These are phyloP conservation scores for Talinum fruticosum DNA, from an alignment of 148 eudicot species.

Conservation along the genomic window DNA sequence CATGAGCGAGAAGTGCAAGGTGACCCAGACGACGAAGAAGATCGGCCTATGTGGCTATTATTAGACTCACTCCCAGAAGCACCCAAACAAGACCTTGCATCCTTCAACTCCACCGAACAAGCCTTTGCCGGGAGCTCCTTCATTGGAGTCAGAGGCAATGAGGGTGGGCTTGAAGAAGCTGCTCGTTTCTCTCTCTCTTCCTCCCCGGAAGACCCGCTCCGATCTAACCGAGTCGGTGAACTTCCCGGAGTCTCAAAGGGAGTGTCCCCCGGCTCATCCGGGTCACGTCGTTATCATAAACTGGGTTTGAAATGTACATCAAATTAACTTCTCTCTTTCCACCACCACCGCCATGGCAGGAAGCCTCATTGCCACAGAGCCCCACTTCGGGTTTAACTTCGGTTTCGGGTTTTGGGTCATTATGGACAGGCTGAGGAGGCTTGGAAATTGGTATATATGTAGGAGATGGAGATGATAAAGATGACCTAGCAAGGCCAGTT, in stretches of 20 bases:
- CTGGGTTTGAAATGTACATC: constrained; percentile 78
- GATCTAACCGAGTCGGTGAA: constrained; percentile 58
- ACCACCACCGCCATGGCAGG: neutral
- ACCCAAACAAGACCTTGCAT: constrained; percentile 42
- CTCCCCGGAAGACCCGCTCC: constrained; percentile 28
- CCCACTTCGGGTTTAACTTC: neutral
- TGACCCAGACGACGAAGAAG: constrained; percentile 55
- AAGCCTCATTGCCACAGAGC: neutral
- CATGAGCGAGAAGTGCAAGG: constrained; percentile 70
- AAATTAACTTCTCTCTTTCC: constrained; percentile 23
- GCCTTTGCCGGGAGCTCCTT: constrained; percentile 57
- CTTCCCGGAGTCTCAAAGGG: constrained; percentile 77
- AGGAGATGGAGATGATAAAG: constrained; percentile 29
- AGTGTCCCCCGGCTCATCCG: constrained; percentile 35
- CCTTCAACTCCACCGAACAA: constrained; percentile 42
- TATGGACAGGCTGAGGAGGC: neutral
- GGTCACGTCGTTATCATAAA: constrained; percentile 43
- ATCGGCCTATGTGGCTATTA: constrained; percentile 36
- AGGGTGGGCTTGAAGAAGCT: neutral
- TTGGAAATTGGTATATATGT: constrained; percentile 18
- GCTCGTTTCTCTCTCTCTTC: constrained; percentile 4
- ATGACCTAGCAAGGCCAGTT: constrained; percentile 18
- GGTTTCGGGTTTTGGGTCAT: constrained; percentile 1
- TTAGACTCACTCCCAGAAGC: constrained; percentile 45
- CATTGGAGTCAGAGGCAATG: constrained; percentile 60